These are phyloP conservation scores for Staphylotrichum longicolle DNA, from an alignment of 495 filamentous ascomycete genomes.

Conservation along the genomic window DNA sequence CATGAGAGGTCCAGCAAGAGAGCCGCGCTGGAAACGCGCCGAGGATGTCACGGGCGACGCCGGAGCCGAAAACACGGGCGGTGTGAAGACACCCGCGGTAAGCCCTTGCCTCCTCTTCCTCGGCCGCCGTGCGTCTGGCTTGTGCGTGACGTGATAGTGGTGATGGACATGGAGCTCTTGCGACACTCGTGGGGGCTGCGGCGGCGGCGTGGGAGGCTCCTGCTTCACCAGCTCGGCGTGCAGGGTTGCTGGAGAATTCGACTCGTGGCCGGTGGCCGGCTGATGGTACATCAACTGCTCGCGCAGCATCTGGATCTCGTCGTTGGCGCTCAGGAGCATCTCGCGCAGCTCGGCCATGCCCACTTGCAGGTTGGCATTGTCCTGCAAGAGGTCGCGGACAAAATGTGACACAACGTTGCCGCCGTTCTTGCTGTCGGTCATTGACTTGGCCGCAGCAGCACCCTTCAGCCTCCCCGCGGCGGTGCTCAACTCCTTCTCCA, in stretches of 20 bases:
- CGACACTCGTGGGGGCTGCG: conserved; percentile 41
- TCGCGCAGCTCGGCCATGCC: conserved; percentile 88
- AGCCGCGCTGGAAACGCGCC: conserved; percentile 24
- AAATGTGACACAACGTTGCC: conserved; percentile 80
- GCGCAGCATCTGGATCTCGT: conserved; percentile 82
- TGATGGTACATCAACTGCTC: conserved; percentile 83
- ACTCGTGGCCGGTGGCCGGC: conserved; percentile 47
- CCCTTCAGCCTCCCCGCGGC: conserved; percentile 76
- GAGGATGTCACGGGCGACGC: conserved; percentile 26
- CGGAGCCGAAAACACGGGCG: conserved; percentile 39
- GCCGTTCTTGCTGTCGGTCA: conserved; percentile 49
- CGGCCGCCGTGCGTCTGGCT: conserved; percentile 61
- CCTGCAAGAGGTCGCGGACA: conserved; percentile 90
- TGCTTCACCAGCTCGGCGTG: conserved; percentile 66
- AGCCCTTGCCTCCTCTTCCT: conserved; percentile 69
- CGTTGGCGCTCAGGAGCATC: conserved; percentile 88
- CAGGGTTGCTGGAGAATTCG: conserved; percentile 52
- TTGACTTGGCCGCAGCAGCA: conserved; percentile 63
- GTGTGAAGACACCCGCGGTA: conserved; percentile 59
- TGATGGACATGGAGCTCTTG: conserved; percentile 89
- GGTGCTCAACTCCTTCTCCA: conserved; percentile 70
- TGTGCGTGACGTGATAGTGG: conserved; percentile 73
- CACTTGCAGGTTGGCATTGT: conserved; percentile 89
- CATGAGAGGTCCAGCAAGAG: conserved; percentile 12
- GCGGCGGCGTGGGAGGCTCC: conserved; percentile 36